These are phyloP conservation scores for Closterium sp. DNA, from an alignment of 139 green algal species.

Conservation along the genomic window DNA sequence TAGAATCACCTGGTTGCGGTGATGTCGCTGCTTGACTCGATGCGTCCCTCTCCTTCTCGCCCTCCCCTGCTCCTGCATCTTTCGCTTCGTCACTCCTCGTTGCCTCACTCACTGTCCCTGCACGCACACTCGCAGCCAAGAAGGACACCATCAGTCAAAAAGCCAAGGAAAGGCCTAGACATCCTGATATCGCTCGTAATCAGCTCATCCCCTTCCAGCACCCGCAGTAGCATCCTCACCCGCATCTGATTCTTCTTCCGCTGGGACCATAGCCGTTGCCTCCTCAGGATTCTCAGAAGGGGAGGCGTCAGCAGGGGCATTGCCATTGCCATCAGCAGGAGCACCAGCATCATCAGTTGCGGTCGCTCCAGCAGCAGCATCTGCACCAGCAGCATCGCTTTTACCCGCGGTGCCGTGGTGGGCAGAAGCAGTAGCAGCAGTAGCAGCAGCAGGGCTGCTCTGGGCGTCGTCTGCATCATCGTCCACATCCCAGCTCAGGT, in stretches of 20 bases:
- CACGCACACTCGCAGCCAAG: not conserved
- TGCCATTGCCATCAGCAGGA: too few species aligned
- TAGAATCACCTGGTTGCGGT: not conserved
- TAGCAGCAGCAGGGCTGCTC: not conserved
- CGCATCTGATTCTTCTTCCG: not conserved
- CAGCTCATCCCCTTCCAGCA: not conserved
- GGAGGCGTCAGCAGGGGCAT: not conserved
- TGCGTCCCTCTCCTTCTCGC: not conserved
- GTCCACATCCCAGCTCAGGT: conserved; percentile 63
- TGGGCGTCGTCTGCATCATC: conserved; percentile 30
- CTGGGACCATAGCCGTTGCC: not conserved
- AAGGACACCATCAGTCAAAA: not conserved
- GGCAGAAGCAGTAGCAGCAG: too few species aligned
- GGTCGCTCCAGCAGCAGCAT: not conserved
- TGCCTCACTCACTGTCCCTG: not conserved
- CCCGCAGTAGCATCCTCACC: not conserved
- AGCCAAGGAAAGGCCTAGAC: too few species aligned
- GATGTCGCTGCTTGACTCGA: not conserved
- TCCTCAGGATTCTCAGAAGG: not conserved
- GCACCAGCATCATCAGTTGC: not conserved
- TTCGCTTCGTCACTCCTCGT: not conserved
- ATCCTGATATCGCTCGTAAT: not conserved
- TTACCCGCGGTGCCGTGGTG: not conserved
- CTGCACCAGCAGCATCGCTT: not conserved
- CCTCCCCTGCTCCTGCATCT: not conserved